Evolutionary conservation across 257 asterid species (phyloP), one percentile per base, ranked within the genome.

Genomic region (Ilex aquifolium): DNA sequence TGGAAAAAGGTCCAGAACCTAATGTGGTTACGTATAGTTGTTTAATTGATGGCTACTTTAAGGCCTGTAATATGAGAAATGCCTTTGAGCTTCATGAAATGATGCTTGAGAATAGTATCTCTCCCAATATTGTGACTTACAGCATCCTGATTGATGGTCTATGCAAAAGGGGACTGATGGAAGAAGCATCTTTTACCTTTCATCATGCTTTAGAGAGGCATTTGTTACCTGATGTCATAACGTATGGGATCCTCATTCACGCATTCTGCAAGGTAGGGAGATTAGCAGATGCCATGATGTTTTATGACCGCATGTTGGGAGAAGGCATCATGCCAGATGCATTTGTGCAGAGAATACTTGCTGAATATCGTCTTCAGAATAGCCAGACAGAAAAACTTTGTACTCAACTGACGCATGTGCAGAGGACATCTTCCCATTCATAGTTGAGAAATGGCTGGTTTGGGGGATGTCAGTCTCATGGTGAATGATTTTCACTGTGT

Each of bases 11-110:
- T 44, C 66, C 62, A 1, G 17, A n/a, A 36, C 83, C 79, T 50
- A 74, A 74, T 52, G 83, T 74, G 64, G 72, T 77, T 48, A 77
- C 79, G 0, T 74, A 77, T 62, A 77, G 77, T 68, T 77, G 74
- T 61, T 66, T 77, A 58, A 57, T 77, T 51, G 83, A 74, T 57
- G 83, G 77, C 21, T 61, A 63, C 72, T 73, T 70, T 48, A 77
- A 77, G 55, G 48, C 71, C 44, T 64, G 64, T 39, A 3, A 59
- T 21, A 32, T 40, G 62, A 44, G 59, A 64, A 69, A 59, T 60
- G 83, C 74, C 29, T 73, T 74, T 46, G 76, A 64, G 56, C 70
- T 73, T 17, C 64, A 66, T 17, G 72, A 70, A 49, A 69, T 57
- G 63, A 77, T 77, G 83, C 66, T 70, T 59, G 62, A 61, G 31